Percentiles rank a stretch among this genome's conserved stretches.
Conservation (phyloP, 2,329 filamentous ascomycete genomes). For the Clarireedia paspali region DNA sequence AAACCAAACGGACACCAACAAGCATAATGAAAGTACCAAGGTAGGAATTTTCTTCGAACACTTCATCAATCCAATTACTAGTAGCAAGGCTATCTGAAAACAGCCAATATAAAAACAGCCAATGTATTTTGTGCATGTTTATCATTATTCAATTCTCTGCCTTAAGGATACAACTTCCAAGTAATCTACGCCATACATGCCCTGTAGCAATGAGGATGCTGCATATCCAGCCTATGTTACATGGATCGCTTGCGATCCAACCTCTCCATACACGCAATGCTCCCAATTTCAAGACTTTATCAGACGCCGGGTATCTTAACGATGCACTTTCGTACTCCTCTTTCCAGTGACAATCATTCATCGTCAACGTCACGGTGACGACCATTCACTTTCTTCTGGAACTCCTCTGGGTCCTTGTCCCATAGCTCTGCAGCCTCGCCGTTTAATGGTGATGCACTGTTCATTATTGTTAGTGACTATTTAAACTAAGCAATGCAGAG, state of each 20-base stretch:
- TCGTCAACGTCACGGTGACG: slow-evolving; percentile 59
- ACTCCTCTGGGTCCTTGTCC: slow-evolving; percentile 82
- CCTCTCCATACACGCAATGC: background rate
- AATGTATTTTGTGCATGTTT: too few relatives aligned
- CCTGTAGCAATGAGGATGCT: background rate
- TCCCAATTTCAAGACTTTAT: background rate
- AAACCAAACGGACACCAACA: too few relatives aligned
- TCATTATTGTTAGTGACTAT: slow-evolving; percentile 14
- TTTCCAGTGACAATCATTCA: slow-evolving; percentile 32
- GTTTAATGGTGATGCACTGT: slow-evolving; percentile 84
- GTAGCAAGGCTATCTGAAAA: too few relatives aligned
- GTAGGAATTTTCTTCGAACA: too few relatives aligned
- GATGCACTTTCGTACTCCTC: background rate
- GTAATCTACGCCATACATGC: background rate
- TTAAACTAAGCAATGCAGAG: background rate
- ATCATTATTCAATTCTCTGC: too few relatives aligned
- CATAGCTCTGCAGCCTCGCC: slow-evolving; percentile 94
- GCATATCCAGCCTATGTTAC: background rate
- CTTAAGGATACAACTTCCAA: too few relatives aligned
- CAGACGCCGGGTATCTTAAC: background rate
- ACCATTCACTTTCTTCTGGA: slow-evolving; percentile 66
- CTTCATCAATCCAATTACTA: too few relatives aligned
- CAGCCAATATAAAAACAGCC: too few relatives aligned
- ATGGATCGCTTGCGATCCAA: background rate
- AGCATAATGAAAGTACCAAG: too few relatives aligned